Evolutionary conservation across 2,329 filamentous ascomycete genomes (phyloP), one percentile per base, ranked within the genome.

Genomic region (Botrytis hyacinthi): DNA sequence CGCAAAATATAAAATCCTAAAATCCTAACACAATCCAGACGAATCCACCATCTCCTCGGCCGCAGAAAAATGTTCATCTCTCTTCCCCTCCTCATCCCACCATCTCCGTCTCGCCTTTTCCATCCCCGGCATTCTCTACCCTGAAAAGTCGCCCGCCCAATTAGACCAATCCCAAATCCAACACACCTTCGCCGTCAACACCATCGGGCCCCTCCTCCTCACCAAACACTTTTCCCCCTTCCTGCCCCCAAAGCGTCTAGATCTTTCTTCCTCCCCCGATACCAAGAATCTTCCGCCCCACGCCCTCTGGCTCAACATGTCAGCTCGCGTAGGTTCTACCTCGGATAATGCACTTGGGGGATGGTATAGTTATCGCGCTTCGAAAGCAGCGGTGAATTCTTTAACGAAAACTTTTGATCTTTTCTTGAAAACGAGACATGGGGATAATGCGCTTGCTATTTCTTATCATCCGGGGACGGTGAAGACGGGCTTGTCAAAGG

Each of bases 401-500:
- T 73, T 94, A 20, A 88, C 89, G 12, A 92, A 90, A 82, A 91
- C 88, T 10, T 90, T 94, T 75, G 93, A 96, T 80, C 85, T 92
- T 42, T 87, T 90, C 79, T 82, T 96, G 46, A 82, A 82, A 51
- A 84, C 86, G 6, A 85, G 86, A 60, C 86, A 87, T 74, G 89
- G 86, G 0, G 86, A 87, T 0, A 89, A 88, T 70, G 92, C 91
- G 0, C 84, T 94, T 76, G 89, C 89, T 1, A 83, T 97, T 18
- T 87, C 87, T 16, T 86, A 96, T 79, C 93, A 96, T 82, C 93
- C 93, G 1, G 93, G 93, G 4, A 96, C 93, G 1, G 93, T 96
- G 67, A 90, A 87, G 83, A 96, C 93, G 69, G 90, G 87, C 16
- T 83, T 97, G 75, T 93, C 90, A 76, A 86, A 85, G 78, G 89